Evolutionary conservation across 768 basidiomycete species (phyloP), one percentile per base, ranked within the genome.

Genomic region (Rhodotorula babjevae): DNA sequence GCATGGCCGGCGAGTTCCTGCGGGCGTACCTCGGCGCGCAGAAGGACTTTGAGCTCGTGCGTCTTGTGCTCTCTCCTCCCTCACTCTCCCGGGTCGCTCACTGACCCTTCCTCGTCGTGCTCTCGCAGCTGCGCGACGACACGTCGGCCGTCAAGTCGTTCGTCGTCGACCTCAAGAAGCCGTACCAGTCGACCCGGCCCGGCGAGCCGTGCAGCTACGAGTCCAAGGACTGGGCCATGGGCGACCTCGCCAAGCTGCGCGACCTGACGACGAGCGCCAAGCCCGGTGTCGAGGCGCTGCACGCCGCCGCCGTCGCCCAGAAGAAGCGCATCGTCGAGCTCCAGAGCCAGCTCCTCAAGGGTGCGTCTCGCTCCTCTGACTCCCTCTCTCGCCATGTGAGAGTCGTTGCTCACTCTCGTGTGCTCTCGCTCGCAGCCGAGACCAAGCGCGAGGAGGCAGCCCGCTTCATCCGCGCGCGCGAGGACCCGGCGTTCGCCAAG

Each of bases 391-490:
- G 16, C 10, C 15, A 3, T 8, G 36, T 4, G 18, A 16, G 31
- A 8, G 12, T 60, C 21, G 31, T 57, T 3, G 49, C 31, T 5
- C 3, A 29, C 14, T 2, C 11, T 18, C 40, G 2, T 7, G 36
- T 21, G 2, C n/a, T 6, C 62, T 57, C 16, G 31, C 25, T 2
- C 58, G 53, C 77, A 95, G 93, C 88, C 53, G 87, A 87, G 62
- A 91, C 90, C 70, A 87, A 90, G 74, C 86, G 86, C 75, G 92
- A 93, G 79, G 93, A 96, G 78, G 89, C 92, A 36, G 83, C 84
- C 27, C 87, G 91, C 10, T 93, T 92, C 80, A 84, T 88, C 66
- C 87, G 86, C 76, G 93, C 92, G 2, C 87, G 87, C 71, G 85
- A 84, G 44, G 93, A 97, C 78, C 85, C 87, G 7, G 89, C 89